Evolutionary conservation across 331 rosid genomes (phyloP).

Genomic region (Spiraea crenata): DNA sequence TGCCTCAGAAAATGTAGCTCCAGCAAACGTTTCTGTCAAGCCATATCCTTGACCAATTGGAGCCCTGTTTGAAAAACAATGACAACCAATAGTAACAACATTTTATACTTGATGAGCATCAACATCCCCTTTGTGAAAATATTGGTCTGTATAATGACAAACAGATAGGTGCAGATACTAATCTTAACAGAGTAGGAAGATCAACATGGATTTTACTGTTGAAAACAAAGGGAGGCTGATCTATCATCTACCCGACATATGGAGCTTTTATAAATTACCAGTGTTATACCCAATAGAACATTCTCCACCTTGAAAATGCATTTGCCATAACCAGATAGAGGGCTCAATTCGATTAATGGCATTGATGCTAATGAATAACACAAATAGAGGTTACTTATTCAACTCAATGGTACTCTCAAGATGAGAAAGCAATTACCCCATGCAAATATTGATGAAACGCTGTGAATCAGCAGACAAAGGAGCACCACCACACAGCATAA

Average conservation of each 20-base stretch:
- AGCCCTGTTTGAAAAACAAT: constrained; percentile 44
- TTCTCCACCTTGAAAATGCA: background rate
- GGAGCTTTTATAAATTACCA: too few species aligned
- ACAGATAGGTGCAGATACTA: constrained; percentile 1
- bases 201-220: background rate
- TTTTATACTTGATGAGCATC: background rate
- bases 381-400: background rate
- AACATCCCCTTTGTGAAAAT: background rate
- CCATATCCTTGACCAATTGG: constrained; percentile 97
- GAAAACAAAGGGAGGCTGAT: background rate
- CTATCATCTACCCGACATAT: too few species aligned
- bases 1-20: constrained; percentile 81
- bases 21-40: constrained; percentile 96
- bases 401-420: background rate
- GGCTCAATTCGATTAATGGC: background rate
- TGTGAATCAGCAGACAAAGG: constrained; percentile 86
- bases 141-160: background rate
- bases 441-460: constrained; percentile 81
- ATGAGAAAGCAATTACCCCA: constrained; percentile 55
- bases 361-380: background rate
- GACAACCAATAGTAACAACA: background rate
- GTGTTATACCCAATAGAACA: too few species aligned
- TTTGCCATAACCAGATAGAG: background rate
- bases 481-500: constrained; percentile 92
- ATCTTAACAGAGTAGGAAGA: background rate